Base-by-base conservation (phyloP, 1,284 basidiomycete species). In the Irpex rosettiformis region DNA sequence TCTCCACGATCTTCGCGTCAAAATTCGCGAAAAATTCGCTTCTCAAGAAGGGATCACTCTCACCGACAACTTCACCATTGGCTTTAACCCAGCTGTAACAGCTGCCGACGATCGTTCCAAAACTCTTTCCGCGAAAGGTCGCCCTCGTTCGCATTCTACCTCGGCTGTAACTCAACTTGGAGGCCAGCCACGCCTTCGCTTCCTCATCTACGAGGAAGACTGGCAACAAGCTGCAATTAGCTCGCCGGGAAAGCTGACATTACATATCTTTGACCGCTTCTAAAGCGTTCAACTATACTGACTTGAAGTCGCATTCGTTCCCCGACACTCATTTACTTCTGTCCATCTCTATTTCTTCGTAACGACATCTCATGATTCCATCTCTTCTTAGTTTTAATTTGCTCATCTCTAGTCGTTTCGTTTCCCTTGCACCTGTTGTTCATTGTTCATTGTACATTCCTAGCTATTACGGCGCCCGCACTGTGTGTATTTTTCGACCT, bases 21-120 rank as follows among this genome's bases (percentile, higher is more conserved):
- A 79, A 54, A 71, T 91, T 24, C 78, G 80, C 61, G 81, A 84
- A 56, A 89, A 88, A 67, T 85, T 91, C 65, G 75, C 79, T 18
- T 74, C 76, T 16, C 80, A 85, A 63, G 86, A 85, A 66, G 79
- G 77, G 56, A 64, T 84, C 49, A 72, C 75, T 5, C 78, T 89
- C 22, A 76, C 77, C 1, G 71, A 77, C 5, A 68, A 74, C 7
- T 89, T 90, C 67, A 74, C 75, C 7, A 70, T 90, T 22, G 82
- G 80, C 53, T 75, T 82, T 58, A 69, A 76, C 21, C 63, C 69
- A 61, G 28, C 60, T 56, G 1, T 48, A 10, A 37, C 54, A 55
- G 54, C 48, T 47, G 16, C 33, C 47, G 47, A 61, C 65, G 27
- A 45, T 69, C 65, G 30, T 29, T 62, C 62, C 45, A 24, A 11